phyloP scores from a whole-genome alignment of 495 filamentous ascomycete species.

The Penicillium crystallinum region DNA sequence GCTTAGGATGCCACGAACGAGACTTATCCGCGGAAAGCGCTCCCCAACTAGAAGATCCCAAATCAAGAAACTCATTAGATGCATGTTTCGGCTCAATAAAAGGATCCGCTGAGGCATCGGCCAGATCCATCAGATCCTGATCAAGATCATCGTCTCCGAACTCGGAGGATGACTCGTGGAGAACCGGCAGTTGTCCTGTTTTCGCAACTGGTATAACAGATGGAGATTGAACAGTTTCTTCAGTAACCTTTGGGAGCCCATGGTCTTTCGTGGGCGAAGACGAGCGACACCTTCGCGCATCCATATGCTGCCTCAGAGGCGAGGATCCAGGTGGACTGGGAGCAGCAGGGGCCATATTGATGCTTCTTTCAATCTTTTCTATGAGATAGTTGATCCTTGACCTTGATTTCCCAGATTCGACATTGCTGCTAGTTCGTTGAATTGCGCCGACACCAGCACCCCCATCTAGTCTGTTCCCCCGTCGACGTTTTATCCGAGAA shows the following conservation, averaged over 20 bases:
- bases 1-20: conserved; percentile 3
- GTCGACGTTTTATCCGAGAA: conserved; percentile 51
- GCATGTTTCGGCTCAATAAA: conserved; percentile 19
- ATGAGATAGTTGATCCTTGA: conserved; percentile 59
- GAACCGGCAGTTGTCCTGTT: conserved; percentile 3
- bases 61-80: conserved; percentile 11
- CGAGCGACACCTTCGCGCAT: conserved; percentile 31
- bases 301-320: conserved; percentile 43
- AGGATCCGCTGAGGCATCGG: conserved; percentile 35
- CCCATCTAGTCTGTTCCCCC: conserved; percentile 26
- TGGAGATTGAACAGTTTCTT: conserved; percentile 7
- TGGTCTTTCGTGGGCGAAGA: conserved; percentile 45
- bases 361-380: conserved; percentile 61
- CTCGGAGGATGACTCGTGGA: conserved; percentile 46
- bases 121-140: conserved; percentile 47
- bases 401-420: conserved; percentile 45
- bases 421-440: conserved; percentile 49
- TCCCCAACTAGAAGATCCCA: conserved; percentile 18
- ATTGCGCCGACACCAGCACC: conserved; percentile 36
- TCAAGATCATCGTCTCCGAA: conserved; percentile 60
- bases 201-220: conserved; percentile 2
- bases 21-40: conserved; percentile 13
- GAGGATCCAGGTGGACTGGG: conserved; percentile 48
- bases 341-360: conserved; percentile 35
- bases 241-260: conserved; percentile 5